Percentiles rank a stretch among this genome's conserved stretches.
Evolutionary conservation across 2,329 filamentous ascomycete genomes (phyloP).

Genomic region (Alternaria brassicicola): DNA sequence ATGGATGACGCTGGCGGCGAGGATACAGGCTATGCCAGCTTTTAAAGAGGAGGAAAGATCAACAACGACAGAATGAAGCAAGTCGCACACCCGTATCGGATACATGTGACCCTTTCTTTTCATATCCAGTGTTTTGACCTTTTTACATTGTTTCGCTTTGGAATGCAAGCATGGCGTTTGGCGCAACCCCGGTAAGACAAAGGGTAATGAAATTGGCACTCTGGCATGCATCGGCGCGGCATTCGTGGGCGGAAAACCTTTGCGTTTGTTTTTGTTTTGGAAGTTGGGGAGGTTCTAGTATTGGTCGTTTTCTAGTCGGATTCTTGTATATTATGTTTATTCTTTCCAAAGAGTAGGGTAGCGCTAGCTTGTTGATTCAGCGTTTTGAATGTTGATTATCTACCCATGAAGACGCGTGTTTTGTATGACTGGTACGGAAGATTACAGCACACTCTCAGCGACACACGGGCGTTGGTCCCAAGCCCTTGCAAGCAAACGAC

Average conservation of each 20-base stretch:
- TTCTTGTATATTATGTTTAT: background rate
- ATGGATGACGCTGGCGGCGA: conserved; percentile 43
- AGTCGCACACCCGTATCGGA: background rate
- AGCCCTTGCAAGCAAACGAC: too few species aligned
- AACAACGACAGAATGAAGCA: background rate
- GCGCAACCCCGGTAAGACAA: conserved; percentile 11
- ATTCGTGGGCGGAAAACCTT: conserved; percentile 6
- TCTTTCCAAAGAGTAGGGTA: background rate
- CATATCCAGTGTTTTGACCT: background rate
- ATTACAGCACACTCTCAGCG: too few species aligned
- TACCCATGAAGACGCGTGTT: too few species aligned
- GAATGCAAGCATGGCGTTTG: conserved; percentile 16
- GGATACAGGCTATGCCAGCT: conserved; percentile 48
- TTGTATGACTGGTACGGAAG: too few species aligned
- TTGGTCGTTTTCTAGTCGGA: background rate
- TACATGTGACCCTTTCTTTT: background rate
- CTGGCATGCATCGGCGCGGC: conserved; percentile 11
- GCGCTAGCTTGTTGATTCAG: background rate
- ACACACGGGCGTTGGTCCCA: too few species aligned
- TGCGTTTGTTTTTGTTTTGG: background rate
- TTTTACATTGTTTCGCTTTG: background rate
- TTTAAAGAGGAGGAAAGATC: conserved; percentile 21
- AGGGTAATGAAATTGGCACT: conserved; percentile 14
- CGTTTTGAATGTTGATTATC: background rate
- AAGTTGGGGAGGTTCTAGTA: background rate